Evolutionary conservation across 805 yeast genomes (phyloP), one percentile per base, ranked within the genome.

Genomic region (Starmerella sirachaensis): DNA sequence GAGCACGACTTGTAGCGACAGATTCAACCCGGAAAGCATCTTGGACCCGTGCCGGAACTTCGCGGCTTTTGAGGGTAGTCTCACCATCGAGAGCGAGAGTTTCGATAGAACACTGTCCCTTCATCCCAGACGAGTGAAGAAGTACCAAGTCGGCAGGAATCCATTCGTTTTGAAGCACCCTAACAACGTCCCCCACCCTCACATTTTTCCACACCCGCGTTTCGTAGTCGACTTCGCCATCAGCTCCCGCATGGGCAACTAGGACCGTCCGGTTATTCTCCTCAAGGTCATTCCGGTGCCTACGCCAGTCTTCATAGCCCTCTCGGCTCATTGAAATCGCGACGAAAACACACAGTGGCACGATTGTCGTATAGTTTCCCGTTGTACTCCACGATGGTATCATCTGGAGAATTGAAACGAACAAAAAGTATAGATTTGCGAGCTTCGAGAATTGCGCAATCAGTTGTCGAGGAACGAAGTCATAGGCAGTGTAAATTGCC

Each of bases 1-100:
- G 11, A 5, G 37, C 42, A 14, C 18, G 22, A n/a, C 44, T 32
- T 4, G 26, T n/a, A 0, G 74, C 78, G 3, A 66, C 61, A 17
- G 66, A 61, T 29, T 77, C 64, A 9, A 58, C 45, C 12, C 41
- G 12, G 34, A 50, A 51, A 12, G 45, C 31, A 12, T 69, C 68
- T 28, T 76, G 66, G 2, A 88, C 48, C 43, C 76, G 81, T 2
- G 69, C 64, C 44, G 77, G 79, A 0, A 94, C 81, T 14, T 63
- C 61, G 49, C 73, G 76, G 6, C 81, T 68, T 57, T 91, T 91
- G 43, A 91, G 64, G 54, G 85, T 88, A 0, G 97, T 91, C 58
- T 91, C 98, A 35, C 99, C 99, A 59, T 91, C 98, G 33, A 91
- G 65, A 1, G 94, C 98, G 88, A 88, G 85, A 1, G 99, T 91